A percentile compares a stretch with the other conserved stretches of the same genome.
These are phyloP conservation scores for Blastobotrys elegans DNA, from an alignment of 1,139 yeast species.

Conservation along the genomic window DNA sequence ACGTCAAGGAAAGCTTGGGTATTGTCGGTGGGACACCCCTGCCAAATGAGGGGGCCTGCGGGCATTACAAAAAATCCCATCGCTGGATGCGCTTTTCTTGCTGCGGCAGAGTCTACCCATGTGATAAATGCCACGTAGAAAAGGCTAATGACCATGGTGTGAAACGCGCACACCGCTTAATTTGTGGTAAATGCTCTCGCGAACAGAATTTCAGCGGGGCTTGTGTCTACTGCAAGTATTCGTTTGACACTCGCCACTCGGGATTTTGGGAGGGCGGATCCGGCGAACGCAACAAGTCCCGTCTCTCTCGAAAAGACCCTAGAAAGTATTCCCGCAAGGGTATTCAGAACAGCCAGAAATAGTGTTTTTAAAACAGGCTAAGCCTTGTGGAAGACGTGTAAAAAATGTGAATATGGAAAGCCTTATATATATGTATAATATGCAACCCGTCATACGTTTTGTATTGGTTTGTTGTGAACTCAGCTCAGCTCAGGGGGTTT, in stretches of 20 bases:
- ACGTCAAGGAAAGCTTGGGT: conserved; percentile 30
- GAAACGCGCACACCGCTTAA: conserved; percentile 39
- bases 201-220: conserved; percentile 38
- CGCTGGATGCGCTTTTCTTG: conserved; percentile 43
- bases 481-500: too few relatives aligned
- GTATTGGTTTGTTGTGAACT: too few relatives aligned
- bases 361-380: too few relatives aligned
- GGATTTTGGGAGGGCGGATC: conserved; percentile 45
- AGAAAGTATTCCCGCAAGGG: conserved; percentile 35
- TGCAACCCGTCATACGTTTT: too few relatives aligned
- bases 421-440: too few relatives aligned
- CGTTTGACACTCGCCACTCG: conserved; percentile 32
- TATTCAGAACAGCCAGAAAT: conserved; percentile 4
- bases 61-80: conserved; percentile 38
- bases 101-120: conserved; percentile 39
- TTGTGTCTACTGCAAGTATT: conserved; percentile 36
- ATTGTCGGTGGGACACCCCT: conserved; percentile 38
- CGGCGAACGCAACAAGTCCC: conserved; percentile 39
- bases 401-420: too few relatives aligned
- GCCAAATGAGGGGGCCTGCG: conserved; percentile 39
- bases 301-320: conserved; percentile 40
- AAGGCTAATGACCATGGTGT: conserved; percentile 32
- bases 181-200: conserved; percentile 42
- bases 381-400: too few relatives aligned
- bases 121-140: conserved; percentile 41